Evolutionary conservation across 2,329 filamentous ascomycete species (phyloP), one percentile per base, ranked within the genome.

Genomic region (Ophiostoma populinum): DNA sequence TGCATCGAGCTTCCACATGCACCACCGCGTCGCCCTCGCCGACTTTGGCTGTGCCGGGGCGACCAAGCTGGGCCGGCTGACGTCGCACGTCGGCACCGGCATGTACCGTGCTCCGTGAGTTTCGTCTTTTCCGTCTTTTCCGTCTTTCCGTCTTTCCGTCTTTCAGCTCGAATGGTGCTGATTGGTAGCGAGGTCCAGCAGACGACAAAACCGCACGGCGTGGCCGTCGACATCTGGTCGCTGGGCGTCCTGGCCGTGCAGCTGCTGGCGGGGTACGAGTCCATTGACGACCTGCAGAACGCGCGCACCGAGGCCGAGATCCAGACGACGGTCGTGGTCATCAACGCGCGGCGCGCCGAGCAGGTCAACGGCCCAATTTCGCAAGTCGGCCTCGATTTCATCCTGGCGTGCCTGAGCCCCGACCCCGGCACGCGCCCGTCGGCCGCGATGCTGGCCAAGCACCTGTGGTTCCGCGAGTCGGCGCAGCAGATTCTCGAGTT

Each of bases 1-100:
- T 37, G 58, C 58, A 0, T 56, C 55, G 11, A 62, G 61, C 2
- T 60, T 62, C 0, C 56, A 53, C 18, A 48, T 55, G 9, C 49
- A 51, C 3, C 58, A 61, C 34, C 54, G 65, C 7, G 50, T 70
- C 3, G 59, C 65, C 41, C 52, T 70, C 9, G 60, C 64, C 0
- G 66, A 70, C 40, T 62, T 70, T 52, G 65, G 65, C 3, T 57
- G 57, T 28, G 63, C 62, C 2, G 62, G 55, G 10, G 53, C 61
- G 9, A 49, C 56, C 7, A 51, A 49, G 27, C 51, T 54, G 4
- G 58, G 55, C 16, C 54, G 60, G 32, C 55, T 67, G 54, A 51
- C 46, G 5, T 62, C 59, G 1, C 43, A 49, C 16, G 56, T 63
- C 12, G 66, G 66, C 2, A 69, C 65, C 4, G 36, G 42, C 10